Percentiles rank a stretch among this genome's conserved stretches.
Conservation (phyloP, 1,284 basidiomycete species). For the Heterobasidion irregulare region DNA sequence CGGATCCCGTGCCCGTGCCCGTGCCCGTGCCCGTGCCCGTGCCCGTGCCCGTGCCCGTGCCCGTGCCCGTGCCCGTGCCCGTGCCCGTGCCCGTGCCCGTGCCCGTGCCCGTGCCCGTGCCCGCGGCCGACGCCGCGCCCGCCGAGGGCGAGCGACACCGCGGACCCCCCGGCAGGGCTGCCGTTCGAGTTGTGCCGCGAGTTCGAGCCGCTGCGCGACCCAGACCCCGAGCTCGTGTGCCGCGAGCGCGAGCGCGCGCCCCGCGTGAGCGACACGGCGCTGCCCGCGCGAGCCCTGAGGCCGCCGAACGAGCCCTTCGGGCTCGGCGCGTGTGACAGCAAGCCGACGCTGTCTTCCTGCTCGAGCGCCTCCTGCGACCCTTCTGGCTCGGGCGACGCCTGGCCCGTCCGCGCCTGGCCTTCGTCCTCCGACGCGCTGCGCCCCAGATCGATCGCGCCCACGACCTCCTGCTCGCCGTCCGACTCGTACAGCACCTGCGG, state of each 20-base stretch:
- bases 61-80: not conserved
- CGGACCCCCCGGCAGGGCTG: slow-evolving; percentile 18
- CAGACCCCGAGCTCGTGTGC: slow-evolving; percentile 21
- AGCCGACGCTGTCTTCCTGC: slow-evolving; percentile 61
- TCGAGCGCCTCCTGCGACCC: slow-evolving; percentile 54
- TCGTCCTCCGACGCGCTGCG: slow-evolving; percentile 13
- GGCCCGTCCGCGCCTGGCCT: not conserved
- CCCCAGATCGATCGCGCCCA: slow-evolving; percentile 3
- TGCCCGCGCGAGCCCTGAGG: slow-evolving; percentile 32
- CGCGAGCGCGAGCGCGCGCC: slow-evolving; percentile 6
- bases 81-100: slow-evolving; percentile 9
- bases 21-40: slow-evolving; percentile 15
- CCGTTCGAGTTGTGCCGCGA: slow-evolving; percentile 8
- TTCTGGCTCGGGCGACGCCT: slow-evolving; percentile 35
- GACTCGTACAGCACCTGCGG: slow-evolving; percentile 23
- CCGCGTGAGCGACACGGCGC: slow-evolving; percentile 17
- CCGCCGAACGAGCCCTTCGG: slow-evolving; percentile 48
- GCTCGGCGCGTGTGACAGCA: slow-evolving; percentile 43
- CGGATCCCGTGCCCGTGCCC: slow-evolving; percentile 16
- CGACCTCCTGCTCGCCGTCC: slow-evolving; percentile 27
- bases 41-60: slow-evolving; percentile 14
- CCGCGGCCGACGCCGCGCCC: slow-evolving; percentile 11
- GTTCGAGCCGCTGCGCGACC: slow-evolving; percentile 10
- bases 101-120: slow-evolving; percentile 14
- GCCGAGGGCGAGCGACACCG: slow-evolving; percentile 25